Base-by-base conservation (phyloP, 352 stramenopile species). In the Phytophthora hibernalis region DNA sequence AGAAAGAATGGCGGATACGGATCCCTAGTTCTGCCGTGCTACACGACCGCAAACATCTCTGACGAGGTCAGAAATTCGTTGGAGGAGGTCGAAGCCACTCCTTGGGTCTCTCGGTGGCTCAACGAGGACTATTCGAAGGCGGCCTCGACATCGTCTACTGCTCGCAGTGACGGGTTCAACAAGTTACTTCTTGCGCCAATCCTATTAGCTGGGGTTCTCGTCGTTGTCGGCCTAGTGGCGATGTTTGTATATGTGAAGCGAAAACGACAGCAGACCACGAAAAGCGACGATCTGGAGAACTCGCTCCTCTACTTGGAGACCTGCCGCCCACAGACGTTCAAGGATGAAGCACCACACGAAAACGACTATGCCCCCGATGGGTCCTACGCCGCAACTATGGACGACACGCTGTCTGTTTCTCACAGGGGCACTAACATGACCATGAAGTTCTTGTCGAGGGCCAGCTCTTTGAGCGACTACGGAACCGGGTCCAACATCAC, bases 21-120 rank as follows among this genome's bases (percentile, higher is more conserved):
- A 0, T 75, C 65, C 1, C 8, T 75, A 1, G 65, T 78, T 2
- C 31, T 78, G 9, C 43, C 65, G 0, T 75, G 65, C 22, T 58
- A 74, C 37, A 35, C 43, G 1, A 26, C 20, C 2, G 35, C 12
- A 28, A 40, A 57, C 24, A 38, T 67, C 12, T n/a, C 54, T 0
- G 38, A 56, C 2, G 51, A 18, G 8, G 31, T 68, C n/a, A 13
- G 18, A 16, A 16, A 54, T 22, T 44, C 22, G 9, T 61, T 56
- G 42, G 48, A 64, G 38, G 21, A 50, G 13, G 54, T 67, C 0
- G 21, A 70, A 47, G 61, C 54, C 9, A 53, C 13, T 10, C 37
- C 40, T 7, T 74, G 67, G 61, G 54, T 74, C 11, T 68, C 61
- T 1, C 42, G 35, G 1, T 74, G 67, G 61, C 20, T 74, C 1